Base-by-base conservation (phyloP, 768 basidiomycete genomes). In the Strobilomyces dryophilus region DNA sequence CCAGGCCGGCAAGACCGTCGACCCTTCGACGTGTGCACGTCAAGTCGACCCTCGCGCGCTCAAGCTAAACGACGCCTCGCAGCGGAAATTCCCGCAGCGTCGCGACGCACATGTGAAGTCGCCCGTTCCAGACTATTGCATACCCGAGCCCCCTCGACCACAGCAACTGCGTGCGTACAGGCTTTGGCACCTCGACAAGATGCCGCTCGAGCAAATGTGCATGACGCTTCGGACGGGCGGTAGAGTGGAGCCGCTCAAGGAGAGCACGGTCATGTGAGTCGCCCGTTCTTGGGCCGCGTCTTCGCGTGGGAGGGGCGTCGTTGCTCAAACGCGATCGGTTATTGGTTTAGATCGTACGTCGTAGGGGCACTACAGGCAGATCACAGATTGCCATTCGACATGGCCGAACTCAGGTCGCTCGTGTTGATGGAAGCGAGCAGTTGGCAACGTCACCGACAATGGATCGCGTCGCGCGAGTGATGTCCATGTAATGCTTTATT, bases 181-280 rank as follows among this genome's bases (percentile, higher is more conserved):
- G 9, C 56, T 79, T 11, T 80, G 78, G 78, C 72, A 73, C 49
- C 20, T 66, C 32, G 61, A 62, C 45, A 58, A 62, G 46, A 66
- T 67, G 64, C 53, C 71, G 0, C 68, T 79, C 10, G 57, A 63
- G 15, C 66, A 68, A 34, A 78, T 79, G 54, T 75, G 78, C 42
- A 66, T 69, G 29, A 52, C 52, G 24, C 66, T 79, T 45, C 62
- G 73, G 47, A 69, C 58, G 14, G 63, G 58, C 10, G 46, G 31
- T 12, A 56, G 59, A 47, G 59, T 69, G 26, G 71, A 76, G 49
- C 79, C 78, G 17, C 68, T 80, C 39, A 73, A 73, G 42, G 69
- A 73, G 48, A 70, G 73, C 43, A 77, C 78, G 2, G 78, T 79
- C 39, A 79, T 80, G 76, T 79, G 45, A 58, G 74, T 64, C 11